Evolutionary conservation across 805 yeast genomes (phyloP).

Genomic region (Yarrowia bubula): DNA sequence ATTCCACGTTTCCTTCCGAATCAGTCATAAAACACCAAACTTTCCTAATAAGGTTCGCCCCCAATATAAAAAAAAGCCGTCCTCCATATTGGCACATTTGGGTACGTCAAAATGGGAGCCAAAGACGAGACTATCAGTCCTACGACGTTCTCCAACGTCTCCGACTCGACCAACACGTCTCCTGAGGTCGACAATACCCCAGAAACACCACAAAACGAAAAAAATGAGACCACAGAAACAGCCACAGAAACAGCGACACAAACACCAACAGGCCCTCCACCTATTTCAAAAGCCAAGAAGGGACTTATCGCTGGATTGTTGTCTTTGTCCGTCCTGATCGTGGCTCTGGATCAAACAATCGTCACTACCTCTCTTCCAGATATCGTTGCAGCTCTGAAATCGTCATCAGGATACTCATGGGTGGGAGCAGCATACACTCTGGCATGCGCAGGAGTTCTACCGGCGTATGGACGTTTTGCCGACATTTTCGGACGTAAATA

Average conservation of each 20-base stretch:
- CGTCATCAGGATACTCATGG: constrained; percentile 35
- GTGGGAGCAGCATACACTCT: constrained; percentile 65
- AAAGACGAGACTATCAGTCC: constrained; percentile 1
- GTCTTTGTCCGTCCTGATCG: constrained; percentile 21
- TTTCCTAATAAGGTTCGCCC: not conserved
- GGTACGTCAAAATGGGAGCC: not conserved
- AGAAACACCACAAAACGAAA: not conserved
- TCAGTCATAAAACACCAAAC: not conserved
- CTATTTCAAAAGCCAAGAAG: constrained; percentile 4
- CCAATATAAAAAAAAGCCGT: not conserved
- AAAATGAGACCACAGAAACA: not conserved
- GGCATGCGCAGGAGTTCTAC: constrained; percentile 63
- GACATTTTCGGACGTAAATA: constrained; percentile 47
- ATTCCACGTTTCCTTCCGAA: no score
- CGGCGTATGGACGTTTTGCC: constrained; percentile 61
- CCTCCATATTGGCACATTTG: not conserved
- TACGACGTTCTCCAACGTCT: not conserved
- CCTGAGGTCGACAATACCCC: not conserved
- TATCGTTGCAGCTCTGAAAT: constrained; percentile 52
- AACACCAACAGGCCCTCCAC: not conserved
- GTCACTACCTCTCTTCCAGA: constrained; percentile 52
- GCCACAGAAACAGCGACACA: not conserved
- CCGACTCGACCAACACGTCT: not conserved
- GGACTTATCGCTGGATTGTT: constrained; percentile 9
- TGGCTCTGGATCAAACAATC: constrained; percentile 53